Evolutionary conservation across 805 yeast species (phyloP).

Genomic region (Monosporozyma solicola): DNA sequence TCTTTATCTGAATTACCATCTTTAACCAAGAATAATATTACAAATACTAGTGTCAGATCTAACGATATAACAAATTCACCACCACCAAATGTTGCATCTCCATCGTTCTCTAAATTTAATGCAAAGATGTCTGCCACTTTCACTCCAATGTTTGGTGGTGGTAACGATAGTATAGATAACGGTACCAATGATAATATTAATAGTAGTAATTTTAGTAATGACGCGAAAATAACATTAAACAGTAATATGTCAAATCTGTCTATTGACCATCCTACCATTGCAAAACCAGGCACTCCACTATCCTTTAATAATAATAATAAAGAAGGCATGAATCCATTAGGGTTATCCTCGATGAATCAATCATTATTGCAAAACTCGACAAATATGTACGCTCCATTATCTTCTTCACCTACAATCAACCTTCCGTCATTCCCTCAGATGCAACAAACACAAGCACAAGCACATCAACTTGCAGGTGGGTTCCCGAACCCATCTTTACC

Average conservation of each 20-base stretch:
- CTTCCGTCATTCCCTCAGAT: constrained; percentile 1
- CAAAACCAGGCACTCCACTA: background rate
- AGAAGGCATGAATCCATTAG: background rate
- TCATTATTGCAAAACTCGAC: background rate
- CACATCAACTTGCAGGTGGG: background rate
- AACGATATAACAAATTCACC: background rate
- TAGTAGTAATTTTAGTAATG: background rate
- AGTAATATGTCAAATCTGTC: background rate
- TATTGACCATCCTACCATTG: background rate
- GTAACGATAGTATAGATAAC: constrained; percentile 5
- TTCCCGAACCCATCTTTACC: background rate
- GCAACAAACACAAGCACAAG: background rate
- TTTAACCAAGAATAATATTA: background rate
- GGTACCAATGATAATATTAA: background rate
- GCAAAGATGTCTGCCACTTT: constrained; percentile 41
- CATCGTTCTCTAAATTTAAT: constrained; percentile 35
- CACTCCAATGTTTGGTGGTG: constrained; percentile 23
- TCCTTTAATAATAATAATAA: background rate
- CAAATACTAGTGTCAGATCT: background rate
- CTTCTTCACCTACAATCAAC: background rate
- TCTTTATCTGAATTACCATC: constrained; percentile 2
- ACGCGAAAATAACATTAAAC: background rate
- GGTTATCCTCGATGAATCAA: background rate
- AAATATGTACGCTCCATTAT: background rate
- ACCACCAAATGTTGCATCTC: constrained; percentile 6